phyloP scores from a whole-genome alignment of 129 eudicot species.

The Helianthus annuus region DNA sequence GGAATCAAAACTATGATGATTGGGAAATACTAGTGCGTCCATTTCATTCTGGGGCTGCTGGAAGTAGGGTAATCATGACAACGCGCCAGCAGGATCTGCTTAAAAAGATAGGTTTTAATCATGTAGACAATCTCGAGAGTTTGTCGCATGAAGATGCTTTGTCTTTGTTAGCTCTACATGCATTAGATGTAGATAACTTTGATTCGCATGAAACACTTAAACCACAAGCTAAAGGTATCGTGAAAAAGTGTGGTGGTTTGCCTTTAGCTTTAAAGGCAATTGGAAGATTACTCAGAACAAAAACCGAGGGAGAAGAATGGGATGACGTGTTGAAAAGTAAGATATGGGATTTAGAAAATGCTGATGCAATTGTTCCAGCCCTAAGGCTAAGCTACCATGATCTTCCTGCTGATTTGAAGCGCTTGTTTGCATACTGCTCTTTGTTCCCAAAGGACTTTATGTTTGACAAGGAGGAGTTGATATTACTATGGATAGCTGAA shows the following conservation, averaged over 20 bases:
- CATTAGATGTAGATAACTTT: conserved; percentile 25
- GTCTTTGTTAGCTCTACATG: conserved; percentile 38
- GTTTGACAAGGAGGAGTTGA: conserved; percentile 1
- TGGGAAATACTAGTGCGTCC: conserved; percentile 38
- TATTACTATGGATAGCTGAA: neutral
- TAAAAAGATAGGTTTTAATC: conserved; percentile 20
- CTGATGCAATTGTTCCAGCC: neutral
- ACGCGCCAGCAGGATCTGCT: conserved; percentile 33
- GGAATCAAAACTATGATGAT: conserved; percentile 34
- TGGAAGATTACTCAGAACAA: conserved; percentile 30
- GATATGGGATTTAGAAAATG: neutral
- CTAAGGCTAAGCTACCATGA: neutral
- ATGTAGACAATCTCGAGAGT: conserved; percentile 13
- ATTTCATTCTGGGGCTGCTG: conserved; percentile 26
- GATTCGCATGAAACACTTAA: conserved; percentile 9
- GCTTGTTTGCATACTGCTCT: conserved; percentile 8
- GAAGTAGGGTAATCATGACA: conserved; percentile 49
- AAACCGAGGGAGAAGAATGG: neutral
- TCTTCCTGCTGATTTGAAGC: neutral
- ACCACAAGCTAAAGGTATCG: conserved; percentile 24
- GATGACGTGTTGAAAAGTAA: neutral
- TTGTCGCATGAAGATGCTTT: conserved; percentile 25
- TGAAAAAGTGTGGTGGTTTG: conserved; percentile 32
- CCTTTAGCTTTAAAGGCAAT: conserved; percentile 35
- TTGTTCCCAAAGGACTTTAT: conserved; percentile 4